phyloP scores from a whole-genome alignment of 768 basidiomycete species.

The Leccinum variicolor region DNA sequence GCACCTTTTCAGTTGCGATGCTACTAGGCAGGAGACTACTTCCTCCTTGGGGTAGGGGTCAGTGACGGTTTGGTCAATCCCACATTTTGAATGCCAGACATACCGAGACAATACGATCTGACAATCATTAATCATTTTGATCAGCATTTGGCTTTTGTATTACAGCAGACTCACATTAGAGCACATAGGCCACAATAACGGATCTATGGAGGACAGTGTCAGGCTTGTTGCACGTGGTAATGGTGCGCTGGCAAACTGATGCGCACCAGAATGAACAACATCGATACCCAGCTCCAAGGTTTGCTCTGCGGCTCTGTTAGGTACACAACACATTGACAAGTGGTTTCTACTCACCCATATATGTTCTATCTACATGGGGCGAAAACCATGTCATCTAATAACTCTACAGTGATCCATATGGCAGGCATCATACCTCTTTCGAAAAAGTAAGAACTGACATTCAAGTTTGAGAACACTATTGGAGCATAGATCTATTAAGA shows the following conservation, averaged over 20 bases:
- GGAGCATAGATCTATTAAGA: background rate
- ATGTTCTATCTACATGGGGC: conserved; percentile 2
- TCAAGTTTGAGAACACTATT: background rate
- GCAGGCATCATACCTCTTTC: background rate
- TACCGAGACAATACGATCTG: background rate
- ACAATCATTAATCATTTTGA: background rate
- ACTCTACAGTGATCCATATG: background rate
- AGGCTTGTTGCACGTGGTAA: too few species aligned
- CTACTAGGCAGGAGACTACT: background rate
- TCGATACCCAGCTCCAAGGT: conserved; percentile 1
- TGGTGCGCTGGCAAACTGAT: background rate
- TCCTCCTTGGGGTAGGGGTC: background rate
- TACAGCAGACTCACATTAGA: background rate
- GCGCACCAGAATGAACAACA: background rate
- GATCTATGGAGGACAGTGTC: background rate
- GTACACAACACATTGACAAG: background rate
- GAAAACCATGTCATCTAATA: background rate
- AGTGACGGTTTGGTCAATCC: background rate
- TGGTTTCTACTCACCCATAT: conserved; percentile 1
- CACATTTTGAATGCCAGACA: background rate
- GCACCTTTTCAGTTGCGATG: background rate
- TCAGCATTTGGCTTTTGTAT: too few species aligned
- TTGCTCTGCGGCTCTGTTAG: background rate
- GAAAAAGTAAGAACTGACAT: background rate
- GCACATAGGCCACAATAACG: background rate